These are phyloP conservation scores for Phialocephala subalpina DNA, from an alignment of 2,329 filamentous ascomycete genomes.

Conservation along the genomic window DNA sequence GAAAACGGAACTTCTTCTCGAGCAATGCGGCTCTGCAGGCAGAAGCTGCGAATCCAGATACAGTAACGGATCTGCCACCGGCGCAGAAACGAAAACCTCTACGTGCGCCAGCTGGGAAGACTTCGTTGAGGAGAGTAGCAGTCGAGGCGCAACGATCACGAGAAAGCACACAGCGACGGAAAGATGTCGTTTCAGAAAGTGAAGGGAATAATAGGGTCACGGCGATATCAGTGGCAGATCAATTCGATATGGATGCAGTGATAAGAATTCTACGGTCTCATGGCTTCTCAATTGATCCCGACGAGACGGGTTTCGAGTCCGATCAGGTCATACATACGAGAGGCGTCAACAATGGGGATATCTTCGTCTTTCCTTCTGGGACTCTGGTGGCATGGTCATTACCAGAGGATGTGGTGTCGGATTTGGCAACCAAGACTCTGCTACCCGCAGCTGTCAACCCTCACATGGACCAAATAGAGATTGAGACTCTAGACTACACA, in stretches of 20 bases:
- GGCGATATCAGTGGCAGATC: slow-evolving; percentile 69
- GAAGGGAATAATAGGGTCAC: slow-evolving; percentile 54
- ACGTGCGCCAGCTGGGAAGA: slow-evolving; percentile 66
- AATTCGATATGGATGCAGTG: slow-evolving; percentile 70
- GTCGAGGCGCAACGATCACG: slow-evolving; percentile 78
- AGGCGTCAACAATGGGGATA: slow-evolving; percentile 75
- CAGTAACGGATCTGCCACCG: slow-evolving; percentile 19
- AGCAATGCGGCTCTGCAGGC: slow-evolving; percentile 65
- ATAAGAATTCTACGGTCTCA: slow-evolving; percentile 64
- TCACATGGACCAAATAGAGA: slow-evolving; percentile 77
- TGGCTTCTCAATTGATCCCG: slow-evolving; percentile 68
- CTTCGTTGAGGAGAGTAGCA: slow-evolving; percentile 83
- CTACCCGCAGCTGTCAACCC: slow-evolving; percentile 79
- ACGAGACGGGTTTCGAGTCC: slow-evolving; percentile 66
- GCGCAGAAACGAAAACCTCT: slow-evolving; percentile 51
- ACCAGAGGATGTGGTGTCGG: slow-evolving; percentile 75
- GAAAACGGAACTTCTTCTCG: slow-evolving; percentile 70
- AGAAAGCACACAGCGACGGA: slow-evolving; percentile 46
- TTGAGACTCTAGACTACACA: slow-evolving; percentile 88
- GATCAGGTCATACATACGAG: slow-evolving; percentile 70
- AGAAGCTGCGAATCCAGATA: slow-evolving; percentile 21
- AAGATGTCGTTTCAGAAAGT: slow-evolving; percentile 41
- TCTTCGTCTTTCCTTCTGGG: slow-evolving; percentile 95
- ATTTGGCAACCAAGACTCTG: slow-evolving; percentile 75
- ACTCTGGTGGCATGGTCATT: slow-evolving; percentile 94